Evolutionary conservation across 208 protist species (phyloP).

Genomic region (Wallacemonas sp.): DNA sequence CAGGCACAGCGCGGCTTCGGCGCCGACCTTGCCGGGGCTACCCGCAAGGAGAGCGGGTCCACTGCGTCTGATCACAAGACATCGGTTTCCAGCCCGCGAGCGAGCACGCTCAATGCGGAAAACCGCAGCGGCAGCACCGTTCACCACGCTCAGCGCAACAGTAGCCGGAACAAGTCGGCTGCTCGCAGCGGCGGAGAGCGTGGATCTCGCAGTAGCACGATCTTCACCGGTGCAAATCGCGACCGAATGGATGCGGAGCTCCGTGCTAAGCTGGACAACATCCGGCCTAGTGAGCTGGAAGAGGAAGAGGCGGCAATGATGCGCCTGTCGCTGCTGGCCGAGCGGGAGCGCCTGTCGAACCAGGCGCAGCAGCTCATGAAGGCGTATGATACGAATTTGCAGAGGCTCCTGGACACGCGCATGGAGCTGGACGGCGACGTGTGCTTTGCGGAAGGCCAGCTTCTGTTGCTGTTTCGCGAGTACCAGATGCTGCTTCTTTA

Average conservation of each 20-base stretch:
- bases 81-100: background rate
- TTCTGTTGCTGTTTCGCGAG: slow-evolving; percentile 94
- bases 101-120: background rate
- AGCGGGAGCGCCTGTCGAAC: slow-evolving; percentile 54
- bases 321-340: slow-evolving; percentile 50
- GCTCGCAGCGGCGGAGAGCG: slow-evolving; percentile 21
- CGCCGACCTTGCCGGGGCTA: slow-evolving; percentile 69
- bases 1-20: slow-evolving; percentile 89
- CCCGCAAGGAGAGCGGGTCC: slow-evolving; percentile 8
- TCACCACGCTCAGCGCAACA: background rate
- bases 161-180: slow-evolving; percentile 17
- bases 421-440: slow-evolving; percentile 91
- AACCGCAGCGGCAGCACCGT: background rate
- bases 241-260: slow-evolving; percentile 84
- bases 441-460: slow-evolving; percentile 89
- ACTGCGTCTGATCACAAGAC: slow-evolving; percentile 1
- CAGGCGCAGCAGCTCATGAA: slow-evolving; percentile 44
- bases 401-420: slow-evolving; percentile 77
- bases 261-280: slow-evolving; percentile 77
- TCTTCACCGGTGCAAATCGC: slow-evolving; percentile 46
- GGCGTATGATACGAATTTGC: slow-evolving; percentile 79
- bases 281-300: slow-evolving; percentile 72
- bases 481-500: slow-evolving; percentile 94
- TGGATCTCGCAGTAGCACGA: slow-evolving; percentile 41
- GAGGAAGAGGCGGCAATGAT: slow-evolving; percentile 82